Percentiles rank a stretch among this genome's conserved stretches.
These are phyloP conservation scores for Aspergillus coremiiformis DNA, from an alignment of 495 filamentous ascomycete genomes.

Conservation along the genomic window DNA sequence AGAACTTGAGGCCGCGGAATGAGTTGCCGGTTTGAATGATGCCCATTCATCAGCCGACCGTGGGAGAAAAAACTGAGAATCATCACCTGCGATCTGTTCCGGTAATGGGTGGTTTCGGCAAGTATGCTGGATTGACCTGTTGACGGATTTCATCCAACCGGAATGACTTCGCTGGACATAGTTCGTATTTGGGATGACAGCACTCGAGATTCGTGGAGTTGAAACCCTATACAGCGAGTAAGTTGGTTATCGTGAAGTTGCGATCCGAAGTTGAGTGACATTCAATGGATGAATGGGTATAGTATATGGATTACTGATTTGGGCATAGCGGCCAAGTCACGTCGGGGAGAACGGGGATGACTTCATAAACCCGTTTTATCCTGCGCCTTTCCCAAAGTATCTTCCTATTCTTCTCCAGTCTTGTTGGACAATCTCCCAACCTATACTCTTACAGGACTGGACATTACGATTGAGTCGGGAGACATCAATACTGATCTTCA, in stretches of 20 bases:
- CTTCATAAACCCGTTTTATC: neutral
- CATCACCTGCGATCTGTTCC: neutral
- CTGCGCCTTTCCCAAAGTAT: neutral
- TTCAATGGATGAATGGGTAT: too few species aligned
- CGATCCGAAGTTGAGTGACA: neutral
- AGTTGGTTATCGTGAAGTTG: neutral
- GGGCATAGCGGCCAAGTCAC: neutral
- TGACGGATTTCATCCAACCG: neutral
- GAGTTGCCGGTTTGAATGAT: neutral
- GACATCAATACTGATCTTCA: neutral
- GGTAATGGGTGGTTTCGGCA: too few species aligned
- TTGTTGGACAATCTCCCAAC: neutral
- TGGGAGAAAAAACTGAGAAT: constrained; percentile 3
- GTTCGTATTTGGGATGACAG: neutral
- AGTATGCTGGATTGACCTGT: neutral
- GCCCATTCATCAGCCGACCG: constrained; percentile 1
- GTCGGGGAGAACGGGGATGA: neutral
- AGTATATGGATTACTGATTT: neutral
- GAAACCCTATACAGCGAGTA: neutral
- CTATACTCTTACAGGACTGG: neutral
- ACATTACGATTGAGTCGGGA: neutral
- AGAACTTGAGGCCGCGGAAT: neutral
- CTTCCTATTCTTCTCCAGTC: neutral
- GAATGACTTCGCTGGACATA: neutral
- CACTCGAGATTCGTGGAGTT: neutral